These are phyloP conservation scores for Vachellia collinsii DNA, from an alignment of 306 rosid species.

Conservation along the genomic window DNA sequence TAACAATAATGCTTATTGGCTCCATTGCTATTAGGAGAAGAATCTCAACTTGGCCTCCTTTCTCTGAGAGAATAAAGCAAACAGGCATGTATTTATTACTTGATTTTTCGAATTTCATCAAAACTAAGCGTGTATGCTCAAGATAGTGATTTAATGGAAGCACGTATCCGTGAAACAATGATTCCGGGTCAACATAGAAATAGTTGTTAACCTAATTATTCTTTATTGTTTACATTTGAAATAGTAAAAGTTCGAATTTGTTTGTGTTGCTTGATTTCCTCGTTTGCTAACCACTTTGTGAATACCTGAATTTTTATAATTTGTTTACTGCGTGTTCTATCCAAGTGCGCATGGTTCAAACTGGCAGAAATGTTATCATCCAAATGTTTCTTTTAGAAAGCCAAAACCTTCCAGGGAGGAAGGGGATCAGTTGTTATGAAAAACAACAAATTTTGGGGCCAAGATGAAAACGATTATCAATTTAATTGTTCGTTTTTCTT, in stretches of 20 bases:
- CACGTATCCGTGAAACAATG: neutral
- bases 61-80: constrained; percentile 74
- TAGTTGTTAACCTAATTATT: neutral
- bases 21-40: constrained; percentile 52
- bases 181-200: neutral
- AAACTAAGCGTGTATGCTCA: neutral
- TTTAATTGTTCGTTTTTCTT: neutral
- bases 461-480: neutral
- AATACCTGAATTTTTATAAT: constrained; percentile 22
- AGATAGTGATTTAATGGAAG: neutral
- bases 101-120: neutral
- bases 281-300: neutral
- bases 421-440: constrained; percentile 1
- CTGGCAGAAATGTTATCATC: constrained; percentile 71
- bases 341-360: constrained; percentile 44
- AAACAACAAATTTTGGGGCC: neutral
- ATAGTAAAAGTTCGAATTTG: neutral
- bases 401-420: constrained; percentile 45
- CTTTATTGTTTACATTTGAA: neutral
- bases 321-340: constrained; percentile 10
- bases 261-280: neutral
- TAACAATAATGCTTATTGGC: constrained; percentile 41
- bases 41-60: constrained; percentile 58
- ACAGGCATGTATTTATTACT: constrained; percentile 54
- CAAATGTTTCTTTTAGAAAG: constrained; percentile 59